A percentile compares a stretch with the other conserved stretches of the same genome.
Conservation (phyloP, 2,329 filamentous ascomycete genomes). For the Nemania sp. region DNA sequence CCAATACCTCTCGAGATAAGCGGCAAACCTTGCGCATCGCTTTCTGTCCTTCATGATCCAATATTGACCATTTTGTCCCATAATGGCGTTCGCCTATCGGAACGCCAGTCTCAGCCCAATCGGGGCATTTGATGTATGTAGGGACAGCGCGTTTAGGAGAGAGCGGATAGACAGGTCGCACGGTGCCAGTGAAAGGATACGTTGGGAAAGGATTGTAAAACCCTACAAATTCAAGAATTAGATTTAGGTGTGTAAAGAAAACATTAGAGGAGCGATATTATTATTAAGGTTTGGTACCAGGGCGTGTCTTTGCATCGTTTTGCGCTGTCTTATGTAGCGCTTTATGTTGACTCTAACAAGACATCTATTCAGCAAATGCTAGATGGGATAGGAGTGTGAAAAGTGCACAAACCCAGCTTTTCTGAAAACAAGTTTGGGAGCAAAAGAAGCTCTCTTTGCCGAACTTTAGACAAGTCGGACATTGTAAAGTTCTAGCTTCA, state of each 20-base stretch:
- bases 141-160: conserved; percentile 79
- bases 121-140: conserved; percentile 82
- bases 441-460: conserved; percentile 95
- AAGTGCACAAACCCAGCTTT: conserved; percentile 83
- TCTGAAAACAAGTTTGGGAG: conserved; percentile 98
- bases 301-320: conserved; percentile 55
- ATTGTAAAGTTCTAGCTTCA: conserved; percentile 86
- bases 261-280: too few relatives aligned
- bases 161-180: conserved; percentile 89
- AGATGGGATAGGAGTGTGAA: not conserved
- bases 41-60: conserved; percentile 83
- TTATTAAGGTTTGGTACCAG: conserved; percentile 77
- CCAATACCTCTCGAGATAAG: conserved; percentile 88
- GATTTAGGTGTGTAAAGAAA: too few relatives aligned
- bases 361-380: not conserved
- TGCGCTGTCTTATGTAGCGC: conserved; percentile 77
- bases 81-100: conserved; percentile 70
- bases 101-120: conserved; percentile 88
- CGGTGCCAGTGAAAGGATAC: conserved; percentile 81
- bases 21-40: conserved; percentile 94
- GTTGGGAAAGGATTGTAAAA: conserved; percentile 92
- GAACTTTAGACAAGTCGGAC: conserved; percentile 92
- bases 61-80: conserved; percentile 82
- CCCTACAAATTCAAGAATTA: conserved; percentile 78
- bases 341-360: conserved; percentile 80